A percentile compares a stretch with the other conserved stretches of the same genome.
These are phyloP conservation scores for Pulchroboletus neoregius DNA, from an alignment of 1,284 basidiomycete genomes.

Conservation along the genomic window DNA sequence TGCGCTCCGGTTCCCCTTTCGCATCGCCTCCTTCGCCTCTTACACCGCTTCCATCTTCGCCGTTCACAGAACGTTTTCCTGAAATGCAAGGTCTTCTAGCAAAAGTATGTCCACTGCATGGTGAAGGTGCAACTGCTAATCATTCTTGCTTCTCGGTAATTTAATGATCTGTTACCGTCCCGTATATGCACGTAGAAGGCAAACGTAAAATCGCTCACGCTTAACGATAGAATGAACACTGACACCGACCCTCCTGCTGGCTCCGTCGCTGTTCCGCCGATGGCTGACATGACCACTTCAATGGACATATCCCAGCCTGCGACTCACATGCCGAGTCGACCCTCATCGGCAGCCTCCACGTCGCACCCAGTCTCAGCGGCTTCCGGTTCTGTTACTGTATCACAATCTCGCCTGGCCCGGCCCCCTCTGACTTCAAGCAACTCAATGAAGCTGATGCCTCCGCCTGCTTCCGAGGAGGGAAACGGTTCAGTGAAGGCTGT, in stretches of 20 bases:
- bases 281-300: constrained; percentile 4
- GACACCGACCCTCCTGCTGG: background rate
- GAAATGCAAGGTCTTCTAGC: constrained; percentile 12
- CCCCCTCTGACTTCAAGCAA: background rate
- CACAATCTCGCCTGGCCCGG: constrained; percentile 1
- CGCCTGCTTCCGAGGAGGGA: background rate
- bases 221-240: background rate
- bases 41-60: constrained; percentile 32
- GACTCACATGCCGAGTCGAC: constrained; percentile 2
- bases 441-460: constrained; percentile 4
- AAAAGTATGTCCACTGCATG: constrained; percentile 15
- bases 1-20: background rate
- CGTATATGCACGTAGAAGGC: constrained; percentile 1
- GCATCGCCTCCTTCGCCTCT: constrained; percentile 33
- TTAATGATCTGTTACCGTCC: background rate
- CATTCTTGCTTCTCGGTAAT: background rate
- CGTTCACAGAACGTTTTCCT: constrained; percentile 8
- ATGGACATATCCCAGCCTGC: background rate
- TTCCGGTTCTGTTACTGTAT: background rate
- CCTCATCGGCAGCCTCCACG: background rate
- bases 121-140: constrained; percentile 6
- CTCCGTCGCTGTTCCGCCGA: background rate
- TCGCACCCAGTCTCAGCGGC: background rate
- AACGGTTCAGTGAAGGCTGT: background rate
- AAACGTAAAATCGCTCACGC: background rate